Evolutionary conservation across 768 basidiomycete genomes (phyloP).

Genomic region (Pulveroboletus sp.): DNA sequence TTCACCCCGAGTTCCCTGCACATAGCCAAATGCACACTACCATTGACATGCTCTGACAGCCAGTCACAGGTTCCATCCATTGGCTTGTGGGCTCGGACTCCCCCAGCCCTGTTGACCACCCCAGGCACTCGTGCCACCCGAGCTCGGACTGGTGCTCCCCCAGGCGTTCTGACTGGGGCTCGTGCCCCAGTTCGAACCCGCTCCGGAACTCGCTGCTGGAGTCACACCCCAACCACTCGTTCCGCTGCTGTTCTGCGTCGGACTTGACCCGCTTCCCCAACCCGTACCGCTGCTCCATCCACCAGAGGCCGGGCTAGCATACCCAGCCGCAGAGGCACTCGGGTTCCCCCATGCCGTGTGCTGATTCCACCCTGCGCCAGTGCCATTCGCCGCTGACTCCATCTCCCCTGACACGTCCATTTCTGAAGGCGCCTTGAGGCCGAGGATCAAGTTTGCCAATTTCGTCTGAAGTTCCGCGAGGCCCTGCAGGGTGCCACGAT

Average conservation of each 20-base stretch:
- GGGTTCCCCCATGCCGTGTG: slow-evolving; percentile 26
- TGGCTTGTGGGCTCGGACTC: slow-evolving; percentile 45
- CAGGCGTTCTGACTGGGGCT: slow-evolving; percentile 34
- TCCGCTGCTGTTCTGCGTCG: slow-evolving; percentile 23
- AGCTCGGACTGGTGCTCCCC: slow-evolving; percentile 33
- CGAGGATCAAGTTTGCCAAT: slow-evolving; percentile 72
- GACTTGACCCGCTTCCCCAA: slow-evolving; percentile 27
- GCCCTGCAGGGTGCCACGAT: slow-evolving; percentile 43
- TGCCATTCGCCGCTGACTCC: slow-evolving; percentile 28
- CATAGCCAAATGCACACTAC: too few relatives aligned
- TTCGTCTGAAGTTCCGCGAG: slow-evolving; percentile 76
- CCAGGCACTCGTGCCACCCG: slow-evolving; percentile 20
- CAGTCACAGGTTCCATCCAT: slow-evolving; percentile 47
- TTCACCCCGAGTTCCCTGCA: too few relatives aligned
- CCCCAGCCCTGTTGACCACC: slow-evolving; percentile 43
- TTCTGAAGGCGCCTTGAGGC: slow-evolving; percentile 61
- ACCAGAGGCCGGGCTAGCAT: slow-evolving; percentile 28
- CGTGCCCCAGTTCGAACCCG: slow-evolving; percentile 27
- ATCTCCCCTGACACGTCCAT: slow-evolving; percentile 44
- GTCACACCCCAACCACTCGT: slow-evolving; percentile 20
- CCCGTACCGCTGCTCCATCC: slow-evolving; percentile 26
- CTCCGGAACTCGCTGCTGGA: slow-evolving; percentile 24
- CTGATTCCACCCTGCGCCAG: slow-evolving; percentile 19
- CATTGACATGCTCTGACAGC: not conserved
- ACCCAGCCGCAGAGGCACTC: slow-evolving; percentile 29